These are phyloP conservation scores for Salvia splendens DNA, from an alignment of 257 asterid species.

Conservation along the genomic window DNA sequence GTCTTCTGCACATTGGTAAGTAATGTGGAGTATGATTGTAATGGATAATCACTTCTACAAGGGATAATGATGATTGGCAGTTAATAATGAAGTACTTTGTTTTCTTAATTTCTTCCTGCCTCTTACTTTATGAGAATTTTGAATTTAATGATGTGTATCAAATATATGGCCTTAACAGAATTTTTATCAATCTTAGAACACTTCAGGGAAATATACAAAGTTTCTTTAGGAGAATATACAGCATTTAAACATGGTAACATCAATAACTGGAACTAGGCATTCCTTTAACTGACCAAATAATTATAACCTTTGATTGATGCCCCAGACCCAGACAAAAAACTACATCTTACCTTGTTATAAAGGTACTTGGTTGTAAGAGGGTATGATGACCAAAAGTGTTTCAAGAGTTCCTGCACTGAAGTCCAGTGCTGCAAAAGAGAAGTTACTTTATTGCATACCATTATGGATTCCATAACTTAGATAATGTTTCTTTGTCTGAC, in stretches of 20 bases:
- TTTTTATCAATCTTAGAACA: neutral
- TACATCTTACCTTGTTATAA: conserved; percentile 58
- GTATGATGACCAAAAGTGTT: conserved; percentile 97
- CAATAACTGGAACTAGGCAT: conserved; percentile 10
- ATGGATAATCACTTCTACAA: neutral
- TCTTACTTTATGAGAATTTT: neutral
- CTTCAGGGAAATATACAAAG: neutral
- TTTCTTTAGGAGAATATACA: conserved; percentile 7
- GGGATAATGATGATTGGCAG: neutral
- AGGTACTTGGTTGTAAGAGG: conserved; percentile 84
- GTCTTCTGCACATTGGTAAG: neutral
- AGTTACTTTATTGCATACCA: conserved; percentile 17
- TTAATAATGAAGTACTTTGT: neutral
- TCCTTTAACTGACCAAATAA: neutral
- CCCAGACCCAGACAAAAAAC: too few relatives aligned
- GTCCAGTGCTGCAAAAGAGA: conserved; percentile 73
- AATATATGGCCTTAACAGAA: too few relatives aligned
- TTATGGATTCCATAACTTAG: conserved; percentile 17
- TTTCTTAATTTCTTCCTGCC: neutral
- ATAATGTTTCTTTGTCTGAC: neutral
- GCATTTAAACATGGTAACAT: neutral
- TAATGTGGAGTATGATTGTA: neutral
- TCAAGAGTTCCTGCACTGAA: conserved; percentile 83
- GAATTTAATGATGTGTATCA: too few relatives aligned
- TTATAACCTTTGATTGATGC: too few relatives aligned